These are phyloP conservation scores for Arachis monticola DNA, from an alignment of 331 rosid species.

Conservation along the genomic window DNA sequence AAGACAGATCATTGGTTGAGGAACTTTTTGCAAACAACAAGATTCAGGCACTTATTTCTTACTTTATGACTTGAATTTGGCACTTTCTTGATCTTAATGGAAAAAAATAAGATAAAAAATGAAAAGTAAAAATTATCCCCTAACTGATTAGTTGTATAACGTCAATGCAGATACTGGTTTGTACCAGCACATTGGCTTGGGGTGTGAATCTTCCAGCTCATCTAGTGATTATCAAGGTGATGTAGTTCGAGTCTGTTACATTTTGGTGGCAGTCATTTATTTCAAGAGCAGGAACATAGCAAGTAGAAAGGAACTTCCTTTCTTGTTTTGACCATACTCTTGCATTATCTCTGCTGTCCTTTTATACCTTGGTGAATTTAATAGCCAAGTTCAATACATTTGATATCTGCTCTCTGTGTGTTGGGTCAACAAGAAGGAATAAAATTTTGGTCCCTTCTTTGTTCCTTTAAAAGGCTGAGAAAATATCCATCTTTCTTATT, in stretches of 20 bases:
- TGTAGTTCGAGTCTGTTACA: conserved; percentile 22
- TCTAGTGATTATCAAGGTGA: conserved; percentile 94
- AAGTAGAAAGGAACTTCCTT: neutral
- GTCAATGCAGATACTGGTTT: conserved; percentile 72
- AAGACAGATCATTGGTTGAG: conserved; percentile 91
- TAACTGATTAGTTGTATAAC: conserved; percentile 39
- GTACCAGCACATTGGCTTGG: conserved; percentile 99
- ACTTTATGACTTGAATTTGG: conserved; percentile 23
- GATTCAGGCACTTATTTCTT: conserved; percentile 77
- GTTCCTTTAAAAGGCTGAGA: neutral
- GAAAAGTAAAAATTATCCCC: neutral
- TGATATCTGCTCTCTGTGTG: neutral
- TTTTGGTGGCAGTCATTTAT: conserved; percentile 25
- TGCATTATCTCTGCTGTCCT: conserved; percentile 12
- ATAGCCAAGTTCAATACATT: neutral
- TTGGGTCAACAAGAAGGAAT: neutral
- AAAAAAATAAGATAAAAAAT: neutral
- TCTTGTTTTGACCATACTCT: neutral
- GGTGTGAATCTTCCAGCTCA: conserved; percentile 99
- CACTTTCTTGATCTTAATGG: neutral
- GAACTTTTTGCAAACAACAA: conserved; percentile 95
- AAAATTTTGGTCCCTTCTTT: neutral
- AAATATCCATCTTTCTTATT: neutral
- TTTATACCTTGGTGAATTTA: neutral
- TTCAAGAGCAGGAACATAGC: conserved; percentile 21